Percentiles rank a stretch among this genome's conserved stretches.
Conservation (phyloP, 106 monocot genomes). For the Ottelia alismoides region DNA sequence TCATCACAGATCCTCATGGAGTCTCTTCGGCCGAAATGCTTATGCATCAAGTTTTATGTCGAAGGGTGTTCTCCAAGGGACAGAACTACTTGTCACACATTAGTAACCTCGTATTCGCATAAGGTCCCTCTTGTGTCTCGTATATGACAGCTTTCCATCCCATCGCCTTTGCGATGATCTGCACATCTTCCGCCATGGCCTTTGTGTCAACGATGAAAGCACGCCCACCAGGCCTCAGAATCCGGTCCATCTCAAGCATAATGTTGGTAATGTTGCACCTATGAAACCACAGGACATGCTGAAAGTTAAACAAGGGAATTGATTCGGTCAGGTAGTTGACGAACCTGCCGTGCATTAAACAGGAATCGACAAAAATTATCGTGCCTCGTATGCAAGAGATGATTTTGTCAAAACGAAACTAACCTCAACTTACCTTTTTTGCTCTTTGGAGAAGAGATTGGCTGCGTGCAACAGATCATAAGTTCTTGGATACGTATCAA, state of each 20-base stretch:
- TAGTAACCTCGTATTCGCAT: conserved; percentile 47
- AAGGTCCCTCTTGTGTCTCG: conserved; percentile 66
- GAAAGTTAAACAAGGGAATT: no score
- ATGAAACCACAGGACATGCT: no score
- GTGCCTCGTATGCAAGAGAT: no score
- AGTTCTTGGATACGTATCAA: conserved; percentile 93
- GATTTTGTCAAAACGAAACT: no score
- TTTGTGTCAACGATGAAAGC: conserved; percentile 55
- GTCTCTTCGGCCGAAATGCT: no score
- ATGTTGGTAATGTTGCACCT: conserved; percentile 71
- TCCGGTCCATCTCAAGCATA: conserved; percentile 90
- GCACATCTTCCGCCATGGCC: conserved; percentile 42
- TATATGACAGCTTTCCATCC: conserved; percentile 44
- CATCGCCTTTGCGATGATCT: conserved; percentile 53
- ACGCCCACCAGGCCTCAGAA: conserved; percentile 70
- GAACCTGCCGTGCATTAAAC: no score
- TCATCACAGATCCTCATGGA: no score
- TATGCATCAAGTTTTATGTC: no score
- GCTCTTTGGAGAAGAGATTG: conserved; percentile 63
- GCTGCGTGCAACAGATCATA: conserved; percentile 72
- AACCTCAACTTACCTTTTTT: conserved; percentile 68
- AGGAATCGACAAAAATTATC: no score
- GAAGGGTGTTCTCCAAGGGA: no score
- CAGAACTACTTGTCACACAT: conserved; percentile 49
- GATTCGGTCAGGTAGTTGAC: no score